Evolutionary conservation across 192 early-diverging fungal species (phyloP), one percentile per base, ranked within the genome.

Genomic region (Linnemannia elongata): DNA sequence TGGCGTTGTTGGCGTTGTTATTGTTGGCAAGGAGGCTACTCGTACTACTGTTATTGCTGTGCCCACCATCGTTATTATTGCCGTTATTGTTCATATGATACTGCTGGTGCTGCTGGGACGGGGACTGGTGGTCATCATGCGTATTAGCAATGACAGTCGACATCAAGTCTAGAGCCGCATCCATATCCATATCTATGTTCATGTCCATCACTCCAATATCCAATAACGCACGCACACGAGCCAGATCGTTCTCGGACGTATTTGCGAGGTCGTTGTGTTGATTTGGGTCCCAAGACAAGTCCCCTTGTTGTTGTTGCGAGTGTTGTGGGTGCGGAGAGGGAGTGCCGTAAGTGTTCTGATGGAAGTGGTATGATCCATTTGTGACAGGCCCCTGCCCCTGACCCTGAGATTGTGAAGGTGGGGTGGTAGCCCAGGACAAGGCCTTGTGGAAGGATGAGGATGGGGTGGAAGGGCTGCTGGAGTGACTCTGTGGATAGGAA

Each of bases 141-240:
- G 70, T 72, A 42, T 42, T 42, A 13, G 41, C 70, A 72, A 38
- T 72, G 17, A 38, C 36, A 8, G 41, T 38, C 22, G 70, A 42
- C 70, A 42, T 42, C 22, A 72, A 72, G 39, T 42, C 35, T 2
- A n/a, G 12, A 4, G 36, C 38, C 20, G 20, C 70, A 72, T 42
- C 70, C 70, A 72, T 42, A 42, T 72, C 70, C 70, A 44, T 39
- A 4, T 72, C 41, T 39, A 72, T 72, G 6, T 72, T 42, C 70
- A 72, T 72, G 7, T 38, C 70, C 36, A 72, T 38, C 70, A 72
- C 70, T 20, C 70, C 70, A 42, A 9, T 38, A 9, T 72, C 70
- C 22, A 66, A 66, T 24, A 42, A 27, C 22, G 38, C 39, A n/a
- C 36, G 70, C 17, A 38, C 70, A n/a, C 70, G 70, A 6, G 38